Evolutionary conservation across 805 yeast genomes (phyloP), one percentile per base, ranked within the genome.

Genomic region (Sugiyamaella floridensis): DNA sequence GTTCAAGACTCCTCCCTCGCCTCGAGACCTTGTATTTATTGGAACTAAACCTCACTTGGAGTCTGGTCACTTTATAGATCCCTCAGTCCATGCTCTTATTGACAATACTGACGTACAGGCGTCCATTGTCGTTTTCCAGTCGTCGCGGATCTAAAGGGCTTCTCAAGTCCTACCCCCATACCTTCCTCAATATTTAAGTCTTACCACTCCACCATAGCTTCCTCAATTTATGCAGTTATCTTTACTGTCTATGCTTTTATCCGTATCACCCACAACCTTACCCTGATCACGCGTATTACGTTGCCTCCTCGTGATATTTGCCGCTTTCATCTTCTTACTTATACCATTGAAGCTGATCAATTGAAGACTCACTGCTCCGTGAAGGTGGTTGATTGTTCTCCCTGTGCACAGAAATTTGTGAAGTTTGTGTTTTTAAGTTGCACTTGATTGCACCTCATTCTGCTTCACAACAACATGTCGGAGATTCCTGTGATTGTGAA

Each of bases 401-500:
- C n/a, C 4, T 14, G 37, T 10, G 9, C 9, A 32, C n/a, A 32
- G n/a, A 32, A 10, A 11, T 32, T 11, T 32, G 6, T 22, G 6
- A 6, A 22, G 26, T 22, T 22, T 22, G 26, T 22, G 26, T 3
- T 22, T 22, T 22, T 22, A 6, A 6, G 6, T 22, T 22, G 26
- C 6, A 6, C 26, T 22, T 22, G 26, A 22, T 22, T 22, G 26
- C 6, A 22, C 37, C 9, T 10, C 3, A 32, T 32, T 14, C 37
- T 32, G 4, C 9, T 32, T 32, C n/a, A 32, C 37, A 22, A 22
- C 37, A 32, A 14, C 34, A 32, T 32, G 37, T 32, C 37, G 8
- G 37, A 32, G 9, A 32, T 32, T 14, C 37, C 37, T 3, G 53
- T 50, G 22, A 28, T 34, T 4, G 77, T 86, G 49, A 83, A 83